Evolutionary conservation across 148 eudicot genomes (phyloP), one percentile per base, ranked within the genome.

Genomic region (Cornus kousa): DNA sequence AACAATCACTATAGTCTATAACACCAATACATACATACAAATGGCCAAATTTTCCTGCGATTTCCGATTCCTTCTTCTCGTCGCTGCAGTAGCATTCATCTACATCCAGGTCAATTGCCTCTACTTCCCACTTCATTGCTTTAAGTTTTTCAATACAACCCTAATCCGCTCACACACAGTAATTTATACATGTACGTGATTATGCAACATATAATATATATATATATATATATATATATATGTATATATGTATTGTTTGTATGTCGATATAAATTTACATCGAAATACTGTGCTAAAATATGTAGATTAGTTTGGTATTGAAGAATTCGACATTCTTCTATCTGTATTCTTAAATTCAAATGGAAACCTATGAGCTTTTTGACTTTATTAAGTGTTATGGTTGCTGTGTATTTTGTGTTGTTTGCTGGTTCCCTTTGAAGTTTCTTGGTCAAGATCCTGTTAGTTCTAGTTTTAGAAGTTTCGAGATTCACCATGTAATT

Each of bases 41-140:
- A 93, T 91, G 94, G 71, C 84, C 46, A 89, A 79, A 83, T 75
- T 79, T 64, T 71, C 81, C 1, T 89, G 91, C 81, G 98, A 91
- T 87, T 87, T 79, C 82, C 84, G 92, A 74, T 92, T 87, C 81
- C 90, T 94, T 80, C 98, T 94, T 78, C 85, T 94, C 72, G 24
- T 87, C 75, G 98, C 90, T 64, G 94, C 87, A 23, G 86, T 77
- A 20, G 91, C 84, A 31, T 94, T 94, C 82, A 89, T 92, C 85
- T 94, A 88, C 87, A 86, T 91, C 82, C 98, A 94, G 95, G 98
- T 91, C 31, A 57, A 2, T 23, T 65, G 12, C 59, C n/a, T 35
- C 64, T 46, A 40, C 53, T 0, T 11, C 10, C 5, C 28, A 43
- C 16, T 60, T 70, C 62, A 46, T 75, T 78, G 55, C 20, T 57